These are phyloP conservation scores for Kernera saxatilis DNA, from an alignment of 345 rosid species.

Conservation along the genomic window DNA sequence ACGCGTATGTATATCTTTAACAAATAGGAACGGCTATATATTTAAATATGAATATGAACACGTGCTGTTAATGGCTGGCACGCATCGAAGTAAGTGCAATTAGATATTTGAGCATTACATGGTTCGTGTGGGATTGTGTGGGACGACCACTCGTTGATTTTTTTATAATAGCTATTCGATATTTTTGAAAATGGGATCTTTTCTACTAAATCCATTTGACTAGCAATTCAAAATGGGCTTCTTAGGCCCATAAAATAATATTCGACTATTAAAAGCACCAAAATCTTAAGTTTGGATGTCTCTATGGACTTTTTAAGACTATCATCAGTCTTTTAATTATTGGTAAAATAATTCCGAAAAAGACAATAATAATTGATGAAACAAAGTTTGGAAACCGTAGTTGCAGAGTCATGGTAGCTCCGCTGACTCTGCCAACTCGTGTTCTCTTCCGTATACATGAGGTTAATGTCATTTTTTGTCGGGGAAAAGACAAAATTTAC, in stretches of 20 bases:
- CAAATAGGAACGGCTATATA: constrained; percentile 7
- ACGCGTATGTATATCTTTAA: constrained; percentile 4
- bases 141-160: constrained; percentile 5
- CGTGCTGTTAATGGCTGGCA: neutral
- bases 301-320: neutral
- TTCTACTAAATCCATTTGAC: neutral
- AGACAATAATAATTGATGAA: neutral
- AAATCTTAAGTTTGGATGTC: neutral
- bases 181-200: neutral
- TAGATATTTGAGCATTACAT: constrained; percentile 13
- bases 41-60: neutral
- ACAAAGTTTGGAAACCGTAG: constrained; percentile 7
- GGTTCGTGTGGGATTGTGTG: constrained; percentile 2
- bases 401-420: constrained; percentile 38
- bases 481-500: neutral
- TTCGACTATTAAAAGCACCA: neutral
- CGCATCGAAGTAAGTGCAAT: constrained; percentile 10
- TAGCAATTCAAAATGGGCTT: neutral
- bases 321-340: neutral
- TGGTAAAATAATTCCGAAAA: neutral
- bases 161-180: neutral
- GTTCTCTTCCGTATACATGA: constrained; percentile 28
- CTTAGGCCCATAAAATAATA: neutral
- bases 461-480: constrained; percentile 30
- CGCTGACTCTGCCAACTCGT: constrained; percentile 40